Evolutionary conservation across 2,329 filamentous ascomycete genomes (phyloP), one percentile per base, ranked within the genome.

Genomic region (Venturia oleaginea): DNA sequence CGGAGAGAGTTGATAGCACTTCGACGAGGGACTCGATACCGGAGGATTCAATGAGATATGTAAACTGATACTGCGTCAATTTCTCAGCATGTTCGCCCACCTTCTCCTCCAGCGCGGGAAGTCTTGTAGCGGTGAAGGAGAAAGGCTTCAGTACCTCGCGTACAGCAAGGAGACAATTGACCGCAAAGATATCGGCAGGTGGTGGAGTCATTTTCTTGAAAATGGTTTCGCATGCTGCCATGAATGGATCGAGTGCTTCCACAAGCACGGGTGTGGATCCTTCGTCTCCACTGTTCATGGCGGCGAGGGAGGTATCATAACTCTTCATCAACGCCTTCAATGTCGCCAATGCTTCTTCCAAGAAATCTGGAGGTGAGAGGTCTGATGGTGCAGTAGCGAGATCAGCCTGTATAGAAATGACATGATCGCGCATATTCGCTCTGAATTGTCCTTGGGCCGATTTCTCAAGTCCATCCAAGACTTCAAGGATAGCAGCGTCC

Each of bases 201-300:
- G 87, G 87, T 1, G 81, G 73, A 3, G 80, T 75, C 55, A 94
- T 78, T 22, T 79, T 78, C 66, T 81, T 83, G 15, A 87, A 83
- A 70, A 94, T 83, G 64, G 85, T 86, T 66, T 87, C 83, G 71
- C 89, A 91, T n/a, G 85, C 86, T 17, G 84, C 80, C 55, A 97
- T 78, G 75, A 94, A 97, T 0, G 94, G 93, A 69, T 96, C 90
- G 42, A 97, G 85, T 0, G 91, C 87, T 70, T 93, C 90, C 48
- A 81, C 80, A 22, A 97, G 79, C 24, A 96, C 86, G 6, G 86
- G 83, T 59, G 89, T 83, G 70, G 97, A 96, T 43, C 86, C 86
- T 46, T 84, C 82, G 67, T 88, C 86, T 61, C 83, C 80, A 66
- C 85, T 81, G 10, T 81, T 70, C 0, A 69, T 67, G 27, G 71